phyloP scores from a whole-genome alignment of 352 stramenopile genomes.

The Pythium dissotocum region DNA sequence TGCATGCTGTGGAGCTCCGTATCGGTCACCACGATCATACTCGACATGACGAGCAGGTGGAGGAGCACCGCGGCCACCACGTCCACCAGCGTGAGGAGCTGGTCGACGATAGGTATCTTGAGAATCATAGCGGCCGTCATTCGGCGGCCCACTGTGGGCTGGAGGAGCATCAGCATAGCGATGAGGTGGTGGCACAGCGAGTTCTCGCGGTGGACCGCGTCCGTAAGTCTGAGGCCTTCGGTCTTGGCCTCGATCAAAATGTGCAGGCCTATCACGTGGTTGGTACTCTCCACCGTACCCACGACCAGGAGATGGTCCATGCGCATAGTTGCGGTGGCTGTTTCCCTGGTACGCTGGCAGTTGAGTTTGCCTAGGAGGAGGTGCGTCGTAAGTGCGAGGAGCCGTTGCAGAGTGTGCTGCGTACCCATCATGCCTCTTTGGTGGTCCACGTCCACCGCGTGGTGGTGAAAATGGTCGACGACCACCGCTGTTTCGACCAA shows the following conservation, averaged over 20 bases:
- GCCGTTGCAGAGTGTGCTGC: conserved; percentile 7
- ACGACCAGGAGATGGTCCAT: conserved; percentile 1
- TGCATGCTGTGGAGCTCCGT: conserved; percentile 9
- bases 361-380: conserved; percentile 20
- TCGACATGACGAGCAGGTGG: conserved; percentile 3
- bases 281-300: conserved; percentile 14
- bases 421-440: conserved; percentile 20
- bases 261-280: conserved; percentile 16
- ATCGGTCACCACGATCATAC: conserved; percentile 17
- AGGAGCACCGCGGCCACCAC: conserved; percentile 4
- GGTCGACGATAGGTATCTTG: conserved; percentile 15
- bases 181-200: conserved; percentile 4
- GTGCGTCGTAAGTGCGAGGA: conserved; percentile 17
- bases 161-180: conserved; percentile 15
- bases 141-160: not conserved
- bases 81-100: conserved; percentile 5
- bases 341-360: conserved; percentile 2
- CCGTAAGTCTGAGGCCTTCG: conserved; percentile 7
- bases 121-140: conserved; percentile 1
- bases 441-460: conserved; percentile 16
- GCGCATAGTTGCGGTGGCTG: conserved; percentile 1
- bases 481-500: conserved; percentile 17
- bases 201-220: not conserved
- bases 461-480: conserved; percentile 14
- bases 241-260: conserved; percentile 19